Evolutionary conservation across 1,139 yeast species (phyloP).

Genomic region (Geotrichum restrictum): DNA sequence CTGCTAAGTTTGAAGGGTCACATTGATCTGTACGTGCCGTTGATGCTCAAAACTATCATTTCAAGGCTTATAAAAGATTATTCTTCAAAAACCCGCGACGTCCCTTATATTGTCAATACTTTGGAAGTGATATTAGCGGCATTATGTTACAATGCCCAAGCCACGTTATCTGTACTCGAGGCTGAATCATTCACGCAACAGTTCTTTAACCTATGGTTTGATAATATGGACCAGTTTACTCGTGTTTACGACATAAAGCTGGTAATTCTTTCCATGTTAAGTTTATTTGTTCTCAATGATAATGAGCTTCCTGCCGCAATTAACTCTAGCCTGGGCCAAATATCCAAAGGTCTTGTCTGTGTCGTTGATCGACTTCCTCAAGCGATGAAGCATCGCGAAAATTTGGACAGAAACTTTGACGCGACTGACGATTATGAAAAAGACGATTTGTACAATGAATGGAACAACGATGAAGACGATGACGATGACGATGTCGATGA

Average conservation of each 20-base stretch:
- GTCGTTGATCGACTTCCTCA: slow-evolving; percentile 61
- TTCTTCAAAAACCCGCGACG: slow-evolving; percentile 32
- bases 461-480: slow-evolving; percentile 18
- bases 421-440: slow-evolving; percentile 33
- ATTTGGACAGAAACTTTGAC: slow-evolving; percentile 53
- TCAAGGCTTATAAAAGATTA: slow-evolving; percentile 32
- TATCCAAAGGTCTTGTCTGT: slow-evolving; percentile 49
- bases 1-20: slow-evolving; percentile 45
- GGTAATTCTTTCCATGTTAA: slow-evolving; percentile 61
- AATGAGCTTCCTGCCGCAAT: slow-evolving; percentile 40
- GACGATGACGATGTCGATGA: slow-evolving; percentile 20
- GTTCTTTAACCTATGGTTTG: slow-evolving; percentile 70
- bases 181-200: slow-evolving; percentile 45
- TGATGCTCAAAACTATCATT: slow-evolving; percentile 40
- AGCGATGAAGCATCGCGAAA: slow-evolving; percentile 64
- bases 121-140: slow-evolving; percentile 66
- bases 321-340: slow-evolving; percentile 35
- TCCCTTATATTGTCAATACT: slow-evolving; percentile 52
- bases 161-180: slow-evolving; percentile 53
- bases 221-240: slow-evolving; percentile 51
- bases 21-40: slow-evolving; percentile 44
- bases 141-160: slow-evolving; percentile 57
- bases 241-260: slow-evolving; percentile 82
- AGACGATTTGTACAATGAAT: not conserved
- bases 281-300: slow-evolving; percentile 43